Percentiles rank a stretch among this genome's conserved stretches.
These are phyloP conservation scores for Candida berthetii DNA, from an alignment of 805 yeast genomes.

Conservation along the genomic window DNA sequence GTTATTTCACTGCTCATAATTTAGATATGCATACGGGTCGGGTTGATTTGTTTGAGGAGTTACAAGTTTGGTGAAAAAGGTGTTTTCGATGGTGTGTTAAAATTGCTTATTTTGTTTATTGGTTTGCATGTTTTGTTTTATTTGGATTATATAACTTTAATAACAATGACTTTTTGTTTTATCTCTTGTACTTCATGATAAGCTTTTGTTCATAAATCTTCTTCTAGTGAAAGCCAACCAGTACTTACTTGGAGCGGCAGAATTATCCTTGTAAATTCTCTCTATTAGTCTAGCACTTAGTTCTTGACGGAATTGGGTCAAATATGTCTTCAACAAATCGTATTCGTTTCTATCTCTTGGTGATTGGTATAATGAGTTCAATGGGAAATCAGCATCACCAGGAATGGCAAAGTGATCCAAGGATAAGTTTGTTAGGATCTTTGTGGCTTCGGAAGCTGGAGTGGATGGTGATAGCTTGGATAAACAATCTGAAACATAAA, in stretches of 20 bases:
- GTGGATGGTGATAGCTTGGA: slow-evolving; percentile 47
- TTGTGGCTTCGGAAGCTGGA: slow-evolving; percentile 52
- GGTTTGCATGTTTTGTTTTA: not conserved
- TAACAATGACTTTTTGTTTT: too few relatives aligned
- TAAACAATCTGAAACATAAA: slow-evolving; percentile 83
- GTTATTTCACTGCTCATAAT: slow-evolving; percentile 36
- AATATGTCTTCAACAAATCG: slow-evolving; percentile 72
- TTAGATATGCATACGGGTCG: slow-evolving; percentile 36
- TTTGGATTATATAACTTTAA: not conserved
- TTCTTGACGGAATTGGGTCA: slow-evolving; percentile 94
- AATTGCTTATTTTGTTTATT: not conserved
- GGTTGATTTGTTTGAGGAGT: slow-evolving; percentile 69
- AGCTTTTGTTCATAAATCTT: slow-evolving; percentile 90
- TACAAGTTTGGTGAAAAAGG: slow-evolving; percentile 55
- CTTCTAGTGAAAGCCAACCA: slow-evolving; percentile 97
- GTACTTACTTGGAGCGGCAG: slow-evolving; percentile 68
- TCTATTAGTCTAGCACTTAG: slow-evolving; percentile 73
- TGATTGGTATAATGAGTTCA: slow-evolving; percentile 70
- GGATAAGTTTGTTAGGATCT: slow-evolving; percentile 75
- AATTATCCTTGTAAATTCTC: slow-evolving; percentile 60
- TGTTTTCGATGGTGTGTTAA: too few relatives aligned
- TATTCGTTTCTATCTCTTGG: slow-evolving; percentile 72
- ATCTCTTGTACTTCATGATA: slow-evolving; percentile 27
- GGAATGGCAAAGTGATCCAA: slow-evolving; percentile 88
- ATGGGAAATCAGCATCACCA: slow-evolving; percentile 92